Conservation (phyloP, 805 yeast species). For the Teunomyces tritomae region DNA sequence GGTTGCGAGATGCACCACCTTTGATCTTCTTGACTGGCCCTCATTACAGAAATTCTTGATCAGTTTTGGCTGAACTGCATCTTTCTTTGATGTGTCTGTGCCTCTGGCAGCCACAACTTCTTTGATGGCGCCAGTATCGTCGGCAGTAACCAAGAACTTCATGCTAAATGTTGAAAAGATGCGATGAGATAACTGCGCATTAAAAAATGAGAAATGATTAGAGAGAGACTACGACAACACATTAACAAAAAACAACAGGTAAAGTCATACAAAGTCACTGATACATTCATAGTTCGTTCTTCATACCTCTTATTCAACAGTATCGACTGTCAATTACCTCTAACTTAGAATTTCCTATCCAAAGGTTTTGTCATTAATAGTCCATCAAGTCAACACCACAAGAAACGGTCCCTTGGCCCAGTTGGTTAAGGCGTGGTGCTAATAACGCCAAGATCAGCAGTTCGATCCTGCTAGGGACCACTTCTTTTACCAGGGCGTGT, state of each 20-base stretch:
- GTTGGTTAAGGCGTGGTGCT: slow-evolving; percentile 55
- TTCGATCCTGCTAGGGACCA: slow-evolving; percentile 86
- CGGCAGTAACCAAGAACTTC: slow-evolving; percentile 64
- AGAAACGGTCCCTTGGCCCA: slow-evolving; percentile 49
- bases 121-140: slow-evolving; percentile 64
- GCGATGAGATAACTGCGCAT: background rate
- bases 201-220: no score
- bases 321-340: no score
- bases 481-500: slow-evolving; percentile 37
- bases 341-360: no score
- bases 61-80: slow-evolving; percentile 60
- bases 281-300: background rate
- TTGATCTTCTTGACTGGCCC: slow-evolving; percentile 24
- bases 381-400: background rate
- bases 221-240: background rate
- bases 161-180: slow-evolving; percentile 24
- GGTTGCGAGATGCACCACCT: slow-evolving; percentile 32
- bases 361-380: no score
- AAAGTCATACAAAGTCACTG: no score
- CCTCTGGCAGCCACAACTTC: slow-evolving; percentile 64
- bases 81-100: slow-evolving; percentile 75
- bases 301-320: background rate
- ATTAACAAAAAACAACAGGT: no score
- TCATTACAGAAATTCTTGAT: slow-evolving; percentile 41
- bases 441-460: slow-evolving; percentile 69